A percentile compares a stretch with the other conserved stretches of the same genome.
Conservation (phyloP, 148 eudicot genomes). For the Silene uniflora region DNA sequence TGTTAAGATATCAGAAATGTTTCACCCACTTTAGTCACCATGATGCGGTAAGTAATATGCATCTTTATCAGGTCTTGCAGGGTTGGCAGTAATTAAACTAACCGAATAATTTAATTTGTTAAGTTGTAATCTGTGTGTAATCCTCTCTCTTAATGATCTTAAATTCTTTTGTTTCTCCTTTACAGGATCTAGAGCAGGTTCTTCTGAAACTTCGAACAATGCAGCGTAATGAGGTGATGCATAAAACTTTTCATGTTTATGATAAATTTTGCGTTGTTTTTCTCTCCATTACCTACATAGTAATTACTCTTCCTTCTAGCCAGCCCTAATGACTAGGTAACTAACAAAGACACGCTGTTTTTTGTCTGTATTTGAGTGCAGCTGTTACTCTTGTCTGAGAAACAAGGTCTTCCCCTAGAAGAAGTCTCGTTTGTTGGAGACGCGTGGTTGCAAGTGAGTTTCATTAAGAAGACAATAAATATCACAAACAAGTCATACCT, state of each 20-base stretch:
- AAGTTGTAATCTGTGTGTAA: background rate
- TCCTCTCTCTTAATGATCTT: background rate
- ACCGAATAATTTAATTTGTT: background rate
- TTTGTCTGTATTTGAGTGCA: slow-evolving; percentile 10
- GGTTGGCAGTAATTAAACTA: background rate
- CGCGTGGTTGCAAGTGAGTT: slow-evolving; percentile 28
- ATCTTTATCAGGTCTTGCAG: background rate
- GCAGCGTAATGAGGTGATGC: background rate
- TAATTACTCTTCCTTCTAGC: too few relatives aligned
- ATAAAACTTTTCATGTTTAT: background rate
- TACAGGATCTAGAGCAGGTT: background rate
- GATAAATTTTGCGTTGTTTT: background rate
- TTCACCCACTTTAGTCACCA: background rate
- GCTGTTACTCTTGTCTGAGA: slow-evolving; percentile 16
- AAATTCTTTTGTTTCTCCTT: background rate
- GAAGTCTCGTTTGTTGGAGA: slow-evolving; percentile 21
- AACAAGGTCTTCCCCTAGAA: slow-evolving; percentile 2
- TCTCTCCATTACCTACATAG: too few relatives aligned
- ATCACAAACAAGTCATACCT: background rate
- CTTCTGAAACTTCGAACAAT: background rate
- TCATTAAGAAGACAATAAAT: background rate
- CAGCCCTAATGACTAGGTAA: too few relatives aligned
- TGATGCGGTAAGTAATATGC: slow-evolving; percentile 15
- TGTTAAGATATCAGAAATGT: background rate
- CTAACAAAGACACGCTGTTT: background rate